Evolutionary conservation across 768 basidiomycete species (phyloP), one percentile per base, ranked within the genome.

Genomic region (Amanita polypyramis): DNA sequence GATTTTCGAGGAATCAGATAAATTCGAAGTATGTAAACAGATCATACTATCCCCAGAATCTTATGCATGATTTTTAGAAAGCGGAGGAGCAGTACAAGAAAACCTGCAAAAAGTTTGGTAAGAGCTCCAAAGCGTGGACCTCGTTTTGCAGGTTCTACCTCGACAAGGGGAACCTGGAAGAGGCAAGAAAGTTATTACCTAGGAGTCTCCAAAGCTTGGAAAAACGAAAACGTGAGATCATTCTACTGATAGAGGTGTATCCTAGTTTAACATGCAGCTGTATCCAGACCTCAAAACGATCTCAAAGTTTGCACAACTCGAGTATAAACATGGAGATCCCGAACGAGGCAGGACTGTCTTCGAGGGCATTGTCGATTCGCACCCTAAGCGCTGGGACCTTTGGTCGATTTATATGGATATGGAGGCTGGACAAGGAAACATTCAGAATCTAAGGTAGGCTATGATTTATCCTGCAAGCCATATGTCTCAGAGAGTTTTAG

Each of bases 321-420:
- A 99, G 62, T 99, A 97, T 66, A 94, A 86, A 61, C 70, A 83
- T 25, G 96, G 93, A 2, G 96, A 98, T 55, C 72, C 89, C 1
- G 96, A 99, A 62, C 80, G 96, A 40, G 96, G 94, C 23, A 87
- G 86, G 61, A 99, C 95, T 0, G 74, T 99, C 43, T 97, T 96
- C 52, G 95, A 98, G 60, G 96, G 95, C 37, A 89, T 99, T 54
- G 70, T 98, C 37, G 94, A 96, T 65, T 90, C 88, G 11, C 92
- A 97, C 68, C 85, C 92, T 3, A 97, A 94, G 65, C 79, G 91
- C 47, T 85, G 93, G 75, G 93, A 98, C 58, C 68, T 97, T 42
- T 98, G 96, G 95, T 86, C 83, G 34, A 70, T 97, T 43, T 99
- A 99, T 65, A 83, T 97, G 65, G 96, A 99, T 62, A 94, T 96